phyloP scores from a whole-genome alignment of 257 asterid genomes.

The Solanum pimpinellifolium region DNA sequence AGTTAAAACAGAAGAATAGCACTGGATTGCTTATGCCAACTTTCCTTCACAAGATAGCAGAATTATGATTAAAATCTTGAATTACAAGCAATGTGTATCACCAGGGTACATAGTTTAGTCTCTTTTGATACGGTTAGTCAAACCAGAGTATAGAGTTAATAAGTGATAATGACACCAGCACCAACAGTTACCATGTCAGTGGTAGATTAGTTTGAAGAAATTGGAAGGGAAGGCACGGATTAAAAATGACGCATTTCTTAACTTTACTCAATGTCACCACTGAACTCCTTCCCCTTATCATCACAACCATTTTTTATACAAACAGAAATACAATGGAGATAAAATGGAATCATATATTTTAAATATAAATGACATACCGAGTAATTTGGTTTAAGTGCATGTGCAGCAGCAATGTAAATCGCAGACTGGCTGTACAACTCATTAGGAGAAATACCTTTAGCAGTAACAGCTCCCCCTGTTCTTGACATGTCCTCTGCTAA shows the following conservation, averaged over 20 bases:
- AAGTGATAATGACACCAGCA: background rate
- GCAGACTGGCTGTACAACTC: constrained; percentile 97
- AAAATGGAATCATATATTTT: background rate
- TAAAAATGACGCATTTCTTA: background rate
- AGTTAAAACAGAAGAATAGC: background rate
- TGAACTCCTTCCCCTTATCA: background rate
- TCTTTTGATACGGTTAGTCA: background rate
- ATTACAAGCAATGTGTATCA: background rate
- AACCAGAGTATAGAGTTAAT: background rate
- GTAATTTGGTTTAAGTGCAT: constrained; percentile 88
- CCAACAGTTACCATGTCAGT: background rate
- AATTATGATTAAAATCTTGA: background rate
- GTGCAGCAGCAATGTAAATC: constrained; percentile 94
- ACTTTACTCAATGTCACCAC: background rate
- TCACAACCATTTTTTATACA: background rate
- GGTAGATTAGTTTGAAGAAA: background rate
- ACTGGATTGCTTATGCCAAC: background rate
- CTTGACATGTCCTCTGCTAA: constrained; percentile 96
- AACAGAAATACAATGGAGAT: constrained; percentile 1
- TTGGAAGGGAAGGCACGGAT: background rate
- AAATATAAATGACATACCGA: constrained; percentile 41
- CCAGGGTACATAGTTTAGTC: background rate
- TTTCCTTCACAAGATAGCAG: background rate
- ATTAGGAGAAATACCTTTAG: constrained; percentile 74
- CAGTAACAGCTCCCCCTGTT: constrained; percentile 59